Percentiles rank a stretch among this genome's conserved stretches.
Evolutionary conservation across 2,329 filamentous ascomycete species (phyloP).

Genomic region (Westerdykella sp.): DNA sequence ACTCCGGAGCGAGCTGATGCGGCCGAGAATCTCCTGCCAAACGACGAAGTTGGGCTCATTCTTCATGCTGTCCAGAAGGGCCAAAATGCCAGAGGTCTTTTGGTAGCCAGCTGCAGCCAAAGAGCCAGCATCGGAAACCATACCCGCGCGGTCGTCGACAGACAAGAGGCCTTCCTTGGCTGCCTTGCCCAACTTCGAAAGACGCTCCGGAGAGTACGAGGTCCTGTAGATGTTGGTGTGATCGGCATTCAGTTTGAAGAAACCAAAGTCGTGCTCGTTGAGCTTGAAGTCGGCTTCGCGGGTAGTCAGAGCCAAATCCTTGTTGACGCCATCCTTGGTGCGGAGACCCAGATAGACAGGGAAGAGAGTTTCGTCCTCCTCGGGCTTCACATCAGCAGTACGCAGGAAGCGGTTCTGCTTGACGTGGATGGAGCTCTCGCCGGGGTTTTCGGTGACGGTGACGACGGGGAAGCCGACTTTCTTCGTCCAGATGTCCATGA

Average conservation of each 20-base stretch:
- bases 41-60: conserved; percentile 83
- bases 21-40: conserved; percentile 84
- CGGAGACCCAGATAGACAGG: conserved; percentile 84
- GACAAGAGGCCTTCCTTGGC: conserved; percentile 73
- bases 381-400: conserved; percentile 86
- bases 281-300: conserved; percentile 75
- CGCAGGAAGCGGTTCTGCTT: conserved; percentile 94
- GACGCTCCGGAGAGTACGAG: conserved; percentile 73
- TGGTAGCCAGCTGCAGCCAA: conserved; percentile 86
- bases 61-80: conserved; percentile 76
- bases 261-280: conserved; percentile 59
- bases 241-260: conserved; percentile 95
- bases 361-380: conserved; percentile 83
- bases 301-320: conserved; percentile 63
- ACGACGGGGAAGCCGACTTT: conserved; percentile 91
- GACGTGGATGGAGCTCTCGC: conserved; percentile 67
- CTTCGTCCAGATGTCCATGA: conserved; percentile 97
- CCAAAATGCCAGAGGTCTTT: conserved; percentile 83
- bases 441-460: conserved; percentile 70
- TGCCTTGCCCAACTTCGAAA: conserved; percentile 80
- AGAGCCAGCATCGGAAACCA: conserved; percentile 85
- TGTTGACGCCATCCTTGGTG: conserved; percentile 75
- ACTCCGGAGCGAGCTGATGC: conserved; percentile 69
- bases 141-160: conserved; percentile 87
- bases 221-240: conserved; percentile 91